Evolutionary conservation across 208 protist species (phyloP).

Genomic region (Borovskyia barvae): DNA sequence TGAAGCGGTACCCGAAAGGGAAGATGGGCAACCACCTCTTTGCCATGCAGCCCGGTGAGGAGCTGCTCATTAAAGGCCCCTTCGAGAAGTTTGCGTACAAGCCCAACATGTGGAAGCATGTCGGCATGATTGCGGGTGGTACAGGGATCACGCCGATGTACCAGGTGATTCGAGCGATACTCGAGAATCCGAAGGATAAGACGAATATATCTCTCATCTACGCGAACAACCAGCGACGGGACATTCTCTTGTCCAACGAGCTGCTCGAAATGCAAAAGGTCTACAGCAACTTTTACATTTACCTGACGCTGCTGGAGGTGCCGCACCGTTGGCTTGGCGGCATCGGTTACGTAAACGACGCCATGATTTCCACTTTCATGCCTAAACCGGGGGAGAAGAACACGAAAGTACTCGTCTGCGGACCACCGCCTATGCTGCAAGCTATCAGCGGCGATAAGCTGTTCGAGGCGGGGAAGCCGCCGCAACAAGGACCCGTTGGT

Average conservation of each 20-base stretch:
- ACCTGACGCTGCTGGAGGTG: constrained; percentile 80
- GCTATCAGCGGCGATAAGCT: constrained; percentile 83
- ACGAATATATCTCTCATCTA: constrained; percentile 87
- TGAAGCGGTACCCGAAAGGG: constrained; percentile 85
- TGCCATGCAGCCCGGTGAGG: constrained; percentile 85
- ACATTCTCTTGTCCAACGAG: constrained; percentile 91
- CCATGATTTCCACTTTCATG: constrained; percentile 86
- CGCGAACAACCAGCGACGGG: constrained; percentile 83
- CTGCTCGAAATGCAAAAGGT: constrained; percentile 77
- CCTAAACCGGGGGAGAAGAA: constrained; percentile 66
- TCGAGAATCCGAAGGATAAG: constrained; percentile 79
- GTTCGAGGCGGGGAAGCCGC: constrained; percentile 47
- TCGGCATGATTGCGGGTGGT: constrained; percentile 90
- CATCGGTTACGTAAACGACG: constrained; percentile 75
- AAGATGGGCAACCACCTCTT: constrained; percentile 93
- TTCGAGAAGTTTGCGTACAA: constrained; percentile 89
- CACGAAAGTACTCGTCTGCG: constrained; percentile 81
- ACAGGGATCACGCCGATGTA: constrained; percentile 93
- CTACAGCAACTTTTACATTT: constrained; percentile 88
- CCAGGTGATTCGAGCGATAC: constrained; percentile 79
- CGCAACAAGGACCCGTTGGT: constrained; percentile 63
- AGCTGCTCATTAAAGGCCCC: constrained; percentile 89
- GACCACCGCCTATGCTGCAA: constrained; percentile 86
- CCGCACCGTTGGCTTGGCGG: constrained; percentile 75
- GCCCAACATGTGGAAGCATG: constrained; percentile 81